Evolutionary conservation across 164 flowering plant species (phyloP).

Genomic region (Warburgia ugandensis): DNA sequence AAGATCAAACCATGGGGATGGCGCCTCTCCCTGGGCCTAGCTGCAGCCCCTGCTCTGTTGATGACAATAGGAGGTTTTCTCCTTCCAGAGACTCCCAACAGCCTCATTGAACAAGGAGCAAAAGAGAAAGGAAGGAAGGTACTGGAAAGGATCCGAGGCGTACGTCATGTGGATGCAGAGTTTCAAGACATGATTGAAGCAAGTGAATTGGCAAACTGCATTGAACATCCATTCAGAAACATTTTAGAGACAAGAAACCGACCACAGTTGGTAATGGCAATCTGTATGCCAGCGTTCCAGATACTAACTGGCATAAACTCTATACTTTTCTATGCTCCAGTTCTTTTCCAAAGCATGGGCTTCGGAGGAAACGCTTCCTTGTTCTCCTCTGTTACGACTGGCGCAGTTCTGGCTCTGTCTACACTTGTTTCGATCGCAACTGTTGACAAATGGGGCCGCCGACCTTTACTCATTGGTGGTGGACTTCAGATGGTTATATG

Average conservation of each 20-base stretch:
- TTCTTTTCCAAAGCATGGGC: conserved; percentile 83
- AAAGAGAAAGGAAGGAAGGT: conserved; percentile 43
- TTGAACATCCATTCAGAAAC: conserved; percentile 77
- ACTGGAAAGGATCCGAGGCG: conserved; percentile 72
- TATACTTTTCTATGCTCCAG: conserved; percentile 86
- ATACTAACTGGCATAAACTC: conserved; percentile 87
- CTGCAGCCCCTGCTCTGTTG: conserved; percentile 65
- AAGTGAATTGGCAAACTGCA: conserved; percentile 75
- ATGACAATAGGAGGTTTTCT: conserved; percentile 82
- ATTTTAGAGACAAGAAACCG: conserved; percentile 62
- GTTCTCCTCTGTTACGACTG: conserved; percentile 80
- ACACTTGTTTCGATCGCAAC: conserved; percentile 72
- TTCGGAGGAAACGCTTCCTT: conserved; percentile 67
- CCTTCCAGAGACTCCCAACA: conserved; percentile 91
- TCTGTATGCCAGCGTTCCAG: conserved; percentile 82
- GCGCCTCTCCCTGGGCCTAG: conserved; percentile 90
- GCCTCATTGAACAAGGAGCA: conserved; percentile 63
- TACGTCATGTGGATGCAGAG: conserved; percentile 61
- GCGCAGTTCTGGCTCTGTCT: conserved; percentile 74
- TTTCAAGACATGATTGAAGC: conserved; percentile 80
- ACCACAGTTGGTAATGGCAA: conserved; percentile 82
- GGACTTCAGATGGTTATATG: conserved; percentile 80
- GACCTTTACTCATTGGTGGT: conserved; percentile 62
- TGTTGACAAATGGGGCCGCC: conserved; percentile 71
- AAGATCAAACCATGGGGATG: conserved; percentile 84